Evolutionary conservation across 1,284 basidiomycete genomes (phyloP).

Genomic region (Ustilago nuda): DNA sequence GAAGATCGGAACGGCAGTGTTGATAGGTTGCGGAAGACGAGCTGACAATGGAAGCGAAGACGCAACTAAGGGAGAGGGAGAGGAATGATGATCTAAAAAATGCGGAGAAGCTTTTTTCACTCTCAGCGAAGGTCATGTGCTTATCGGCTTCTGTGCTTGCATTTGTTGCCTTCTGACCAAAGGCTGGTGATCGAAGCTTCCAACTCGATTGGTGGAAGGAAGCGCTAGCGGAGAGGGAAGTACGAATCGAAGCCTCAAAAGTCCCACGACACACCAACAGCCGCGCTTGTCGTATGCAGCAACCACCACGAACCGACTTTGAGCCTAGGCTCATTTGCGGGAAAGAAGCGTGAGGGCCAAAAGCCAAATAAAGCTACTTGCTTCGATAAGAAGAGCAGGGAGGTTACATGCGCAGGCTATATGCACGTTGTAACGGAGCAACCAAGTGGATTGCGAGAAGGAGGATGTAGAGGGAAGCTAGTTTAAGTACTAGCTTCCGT

Average conservation of each 20-base stretch:
- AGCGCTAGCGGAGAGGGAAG: background rate
- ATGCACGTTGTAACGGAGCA: background rate
- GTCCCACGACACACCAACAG: slow-evolving; percentile 6
- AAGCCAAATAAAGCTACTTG: background rate
- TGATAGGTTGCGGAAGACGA: background rate
- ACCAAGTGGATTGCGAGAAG: no score
- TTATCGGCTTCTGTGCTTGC: background rate
- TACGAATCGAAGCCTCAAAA: background rate
- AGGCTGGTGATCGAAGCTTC: background rate
- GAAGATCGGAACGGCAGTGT: no score
- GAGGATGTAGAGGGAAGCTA: no score
- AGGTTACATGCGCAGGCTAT: no score
- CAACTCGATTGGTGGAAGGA: background rate
- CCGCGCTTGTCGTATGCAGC: background rate
- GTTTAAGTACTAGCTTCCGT: no score
- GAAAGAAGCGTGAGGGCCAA: slow-evolving; percentile 2
- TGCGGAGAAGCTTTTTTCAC: slow-evolving; percentile 4
- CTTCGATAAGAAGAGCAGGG: background rate
- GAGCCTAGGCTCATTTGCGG: background rate
- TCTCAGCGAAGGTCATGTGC: slow-evolving; percentile 3
- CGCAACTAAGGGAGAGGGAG: no score
- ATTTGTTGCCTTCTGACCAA: background rate
- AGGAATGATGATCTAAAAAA: background rate
- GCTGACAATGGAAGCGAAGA: background rate
- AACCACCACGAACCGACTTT: background rate